Percentiles rank a stretch among this genome's conserved stretches.
Conservation (phyloP, 371 early-diverging fungal species). For the Actinomortierella ambigua region DNA sequence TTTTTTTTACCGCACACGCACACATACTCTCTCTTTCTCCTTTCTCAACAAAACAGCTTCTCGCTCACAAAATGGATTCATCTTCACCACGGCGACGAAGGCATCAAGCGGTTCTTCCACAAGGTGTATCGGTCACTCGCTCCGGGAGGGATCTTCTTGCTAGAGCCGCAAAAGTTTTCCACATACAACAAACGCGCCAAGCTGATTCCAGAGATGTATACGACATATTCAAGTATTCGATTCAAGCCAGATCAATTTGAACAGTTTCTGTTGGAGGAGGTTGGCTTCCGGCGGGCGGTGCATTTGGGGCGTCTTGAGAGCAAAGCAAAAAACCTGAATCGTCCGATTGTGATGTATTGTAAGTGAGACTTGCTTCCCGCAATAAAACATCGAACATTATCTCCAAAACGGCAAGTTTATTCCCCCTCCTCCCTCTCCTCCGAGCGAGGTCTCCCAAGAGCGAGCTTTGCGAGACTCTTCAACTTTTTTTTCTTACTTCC, state of each 20-base stretch:
- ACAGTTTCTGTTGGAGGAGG: constrained; percentile 36
- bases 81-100: constrained; percentile 76
- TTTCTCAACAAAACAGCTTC: constrained; percentile 26
- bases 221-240: constrained; percentile 35
- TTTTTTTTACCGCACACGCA: background rate
- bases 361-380: no score
- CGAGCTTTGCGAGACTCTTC: no score
- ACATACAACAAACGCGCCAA: constrained; percentile 60
- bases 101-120: constrained; percentile 71
- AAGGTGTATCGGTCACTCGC: constrained; percentile 60
- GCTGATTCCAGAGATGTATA: constrained; percentile 40
- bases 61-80: constrained; percentile 86
- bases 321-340: constrained; percentile 29
- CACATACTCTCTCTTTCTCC: no score
- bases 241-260: constrained; percentile 51
- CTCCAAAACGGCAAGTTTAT: no score
- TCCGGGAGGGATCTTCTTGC: constrained; percentile 67
- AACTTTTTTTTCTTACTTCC: no score
- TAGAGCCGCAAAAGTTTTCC: constrained; percentile 75
- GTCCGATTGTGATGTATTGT: constrained; percentile 28
- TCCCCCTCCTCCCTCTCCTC: no score
- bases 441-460: no score
- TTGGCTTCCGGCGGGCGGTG: constrained; percentile 44
- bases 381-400: no score
- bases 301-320: constrained; percentile 32